Evolutionary conservation across 2,329 filamentous ascomycete species (phyloP), one percentile per base, ranked within the genome.

Genomic region (Gnomoniopsis smithogilvyi): DNA sequence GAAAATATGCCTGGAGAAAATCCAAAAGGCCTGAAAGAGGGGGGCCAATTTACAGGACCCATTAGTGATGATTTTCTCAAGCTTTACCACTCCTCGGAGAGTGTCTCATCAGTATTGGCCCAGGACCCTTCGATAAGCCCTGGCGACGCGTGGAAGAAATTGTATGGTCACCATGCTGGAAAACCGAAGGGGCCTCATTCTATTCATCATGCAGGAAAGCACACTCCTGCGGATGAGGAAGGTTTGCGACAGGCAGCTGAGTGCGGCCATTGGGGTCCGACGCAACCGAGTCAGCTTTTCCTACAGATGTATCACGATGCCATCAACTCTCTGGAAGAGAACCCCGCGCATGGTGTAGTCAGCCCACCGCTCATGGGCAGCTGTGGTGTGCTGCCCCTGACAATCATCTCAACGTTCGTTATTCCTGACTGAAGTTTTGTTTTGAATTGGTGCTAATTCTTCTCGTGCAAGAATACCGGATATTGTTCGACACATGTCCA

Each of bases 401-500:
- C 87, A 0, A 81, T 92, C 45, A 84, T 93, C 30, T 87, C 84
- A 0, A 82, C 83, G 64, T 79, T 71, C 66, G 72, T 62, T 26
- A 21, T 4, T 21, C 7, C 12, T 17, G 6, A 17, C 7, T 19
- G 6, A 4, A 38, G 26, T 14, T 34, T 17, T 17, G 2, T 3
- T 12, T 46, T 17, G 11, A 10, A 21, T 41, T 8, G 11, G 24
- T 36, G 51, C 30, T 51, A 51, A 53, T 12, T 46, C 19, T 22
- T 15, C 1, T n/a, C n/a, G n/a, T 12, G 2, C 8, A 45, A 78
- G 78, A 1, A 74, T 90, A 22, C 85, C 87, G 0, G 90, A 93
- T 68, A 84, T 92, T 30, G 84, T 84, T 61, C 80, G 88, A 1
- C 89, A 93, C 69, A 89, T 91, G 74, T 85, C 88, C 1, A 92